Evolutionary conservation across 768 basidiomycete genomes (phyloP).

Genomic region (Russula olivacea): DNA sequence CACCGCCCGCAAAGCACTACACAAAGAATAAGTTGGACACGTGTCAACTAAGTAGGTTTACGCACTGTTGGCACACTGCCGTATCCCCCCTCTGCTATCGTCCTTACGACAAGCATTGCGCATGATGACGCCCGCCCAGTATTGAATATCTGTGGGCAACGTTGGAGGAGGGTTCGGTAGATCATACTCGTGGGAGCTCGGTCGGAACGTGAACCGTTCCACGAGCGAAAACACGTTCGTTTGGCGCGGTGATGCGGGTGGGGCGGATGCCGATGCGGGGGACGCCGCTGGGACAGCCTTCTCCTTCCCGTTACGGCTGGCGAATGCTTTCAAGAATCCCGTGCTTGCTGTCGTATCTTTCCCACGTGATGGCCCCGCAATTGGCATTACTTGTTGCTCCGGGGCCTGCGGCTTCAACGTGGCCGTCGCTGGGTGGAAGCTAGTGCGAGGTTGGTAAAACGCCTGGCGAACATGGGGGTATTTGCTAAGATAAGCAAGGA

Average conservation of each 20-base stretch:
- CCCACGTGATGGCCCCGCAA: slow-evolving; percentile 22
- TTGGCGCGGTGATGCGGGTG: slow-evolving; percentile 37
- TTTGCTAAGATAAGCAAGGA: slow-evolving; percentile 94
- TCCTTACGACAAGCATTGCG: slow-evolving; percentile 98
- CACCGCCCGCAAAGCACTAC: slow-evolving; percentile 91
- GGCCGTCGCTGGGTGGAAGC: slow-evolving; percentile 73
- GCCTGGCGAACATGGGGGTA: slow-evolving; percentile 96
- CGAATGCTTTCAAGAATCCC: slow-evolving; percentile 42
- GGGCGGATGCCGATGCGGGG: slow-evolving; percentile 27
- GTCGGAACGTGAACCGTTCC: slow-evolving; percentile 93
- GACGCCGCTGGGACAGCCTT: slow-evolving; percentile 33
- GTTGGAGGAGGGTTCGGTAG: slow-evolving; percentile 61
- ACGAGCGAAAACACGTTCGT: slow-evolving; percentile 96
- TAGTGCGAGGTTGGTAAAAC: slow-evolving; percentile 82
- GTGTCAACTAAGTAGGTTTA: slow-evolving; percentile 22
- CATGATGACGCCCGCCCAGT: slow-evolving; percentile 99
- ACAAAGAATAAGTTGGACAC: not conserved
- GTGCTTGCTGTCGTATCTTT: slow-evolving; percentile 1
- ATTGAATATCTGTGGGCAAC: slow-evolving; percentile 87
- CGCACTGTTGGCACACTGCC: slow-evolving; percentile 96
- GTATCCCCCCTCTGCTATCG: slow-evolving; percentile 83
- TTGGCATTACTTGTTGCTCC: slow-evolving; percentile 12
- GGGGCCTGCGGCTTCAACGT: slow-evolving; percentile 23
- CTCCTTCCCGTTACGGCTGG: slow-evolving; percentile 45
- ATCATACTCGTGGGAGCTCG: slow-evolving; percentile 73